Conservation (phyloP, 208 protist species). For the Crithidia mellificae region DNA sequence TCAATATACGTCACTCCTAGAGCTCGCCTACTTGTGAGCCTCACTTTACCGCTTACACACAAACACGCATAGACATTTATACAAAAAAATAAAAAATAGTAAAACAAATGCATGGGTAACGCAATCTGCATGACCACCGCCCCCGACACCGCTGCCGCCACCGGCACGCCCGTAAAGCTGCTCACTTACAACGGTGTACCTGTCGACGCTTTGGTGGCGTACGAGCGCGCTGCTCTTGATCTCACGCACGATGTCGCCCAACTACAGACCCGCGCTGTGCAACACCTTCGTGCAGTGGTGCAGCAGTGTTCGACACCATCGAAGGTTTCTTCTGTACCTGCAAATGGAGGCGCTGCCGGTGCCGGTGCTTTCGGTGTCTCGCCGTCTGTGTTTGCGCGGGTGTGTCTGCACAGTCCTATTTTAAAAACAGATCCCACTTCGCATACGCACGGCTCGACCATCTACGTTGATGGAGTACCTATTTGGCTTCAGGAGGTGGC, state of each 20-base stretch:
- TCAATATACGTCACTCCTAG: too few species aligned
- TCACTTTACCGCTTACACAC: too few species aligned
- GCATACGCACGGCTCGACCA: not conserved
- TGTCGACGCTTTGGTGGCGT: slow-evolving; percentile 38
- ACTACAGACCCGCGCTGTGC: not conserved
- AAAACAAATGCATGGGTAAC: slow-evolving; percentile 20
- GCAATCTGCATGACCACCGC: slow-evolving; percentile 10
- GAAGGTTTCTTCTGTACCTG: not conserved
- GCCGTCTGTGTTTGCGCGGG: not conserved
- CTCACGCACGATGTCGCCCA: slow-evolving; percentile 7
- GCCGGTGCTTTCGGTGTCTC: not conserved
- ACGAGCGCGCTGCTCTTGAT: slow-evolving; percentile 40
- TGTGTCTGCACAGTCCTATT: not conserved
- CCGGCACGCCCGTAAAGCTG: slow-evolving; percentile 7
- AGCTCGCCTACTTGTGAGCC: too few species aligned
- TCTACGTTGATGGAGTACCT: slow-evolving; percentile 45
- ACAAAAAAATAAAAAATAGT: too few species aligned
- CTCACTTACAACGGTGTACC: slow-evolving; percentile 43
- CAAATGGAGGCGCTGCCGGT: not conserved
- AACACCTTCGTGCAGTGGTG: not conserved
- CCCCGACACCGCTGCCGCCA: slow-evolving; percentile 12
- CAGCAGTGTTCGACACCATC: not conserved
- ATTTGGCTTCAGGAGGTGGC: slow-evolving; percentile 59
- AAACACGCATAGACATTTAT: too few species aligned
- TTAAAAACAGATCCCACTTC: not conserved